Base-by-base conservation (phyloP, 331 rosid genomes). In the Telfairia occidentalis region DNA sequence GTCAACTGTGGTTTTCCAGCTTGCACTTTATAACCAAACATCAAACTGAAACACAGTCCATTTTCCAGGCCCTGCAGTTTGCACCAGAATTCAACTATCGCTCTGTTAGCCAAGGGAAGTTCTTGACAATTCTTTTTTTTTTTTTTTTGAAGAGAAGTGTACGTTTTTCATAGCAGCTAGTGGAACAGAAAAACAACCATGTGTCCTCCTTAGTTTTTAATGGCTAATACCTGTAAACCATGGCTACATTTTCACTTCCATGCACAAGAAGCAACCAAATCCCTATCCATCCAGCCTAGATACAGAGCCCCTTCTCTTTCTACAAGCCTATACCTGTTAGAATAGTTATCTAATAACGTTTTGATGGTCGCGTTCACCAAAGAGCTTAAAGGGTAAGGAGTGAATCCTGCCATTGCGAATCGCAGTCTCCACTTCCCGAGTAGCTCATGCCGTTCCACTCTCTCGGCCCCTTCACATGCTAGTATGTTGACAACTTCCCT, bases 271-370 rank as follows among this genome's bases (percentile, higher is more conserved):
- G 97, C 90, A 81, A 95, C 94, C 87, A 95, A 84, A 80, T 86
- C 90, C 82, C 99, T 87, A 76, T 89, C 83, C 99, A 87, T 95
- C 99, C 99, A 95, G 65, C 99, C 99, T 55, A 95, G 90, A 79
- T 90, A 92, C 19, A 92, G 85, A 69, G 96, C 96, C 58, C 92
- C 97, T 42, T 85, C 92, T 74, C 86, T 85, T 80, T 95, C 97
- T 84, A 87, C 79, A 81, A 92, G 96, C 59, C 89, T 84, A 78
- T 95, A 95, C 77, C 83, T 87, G 79, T 85, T 73, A 66, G 90
- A 84, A 82, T 95, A 90, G 71, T 84, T 87, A 48, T 92, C 86
- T 76, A 95, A 91, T 84, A 95, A 81, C 45, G 87, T 86, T 85
- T 91, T 90, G 28, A 95, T 92, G 71, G 99, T 95, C 18, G 86